Percentiles rank a stretch among this genome's conserved stretches.
Conservation (phyloP, 2,329 filamentous ascomycete species). For the Zasmidium cellare region DNA sequence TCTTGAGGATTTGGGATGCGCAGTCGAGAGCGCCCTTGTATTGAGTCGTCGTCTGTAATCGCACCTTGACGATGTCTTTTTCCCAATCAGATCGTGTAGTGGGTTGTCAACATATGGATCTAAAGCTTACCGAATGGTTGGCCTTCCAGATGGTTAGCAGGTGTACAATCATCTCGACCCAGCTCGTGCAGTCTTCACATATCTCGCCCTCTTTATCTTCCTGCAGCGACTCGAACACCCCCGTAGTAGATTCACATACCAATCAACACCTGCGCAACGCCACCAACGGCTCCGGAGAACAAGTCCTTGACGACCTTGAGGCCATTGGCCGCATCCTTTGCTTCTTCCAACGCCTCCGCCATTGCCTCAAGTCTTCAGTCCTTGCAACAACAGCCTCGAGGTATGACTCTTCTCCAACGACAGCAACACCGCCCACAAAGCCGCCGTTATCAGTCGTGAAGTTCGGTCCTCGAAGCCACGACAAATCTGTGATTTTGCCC, state of each 20-base stretch:
- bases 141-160: slow-evolving; percentile 41
- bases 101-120: not conserved
- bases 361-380: slow-evolving; percentile 13
- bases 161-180: slow-evolving; percentile 1
- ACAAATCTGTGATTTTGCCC: too few species aligned
- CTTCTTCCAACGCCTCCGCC: slow-evolving; percentile 41
- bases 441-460: not conserved
- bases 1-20: slow-evolving; percentile 78
- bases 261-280: slow-evolving; percentile 88
- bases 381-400: not conserved
- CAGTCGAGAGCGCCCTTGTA: slow-evolving; percentile 80
- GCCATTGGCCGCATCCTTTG: slow-evolving; percentile 40
- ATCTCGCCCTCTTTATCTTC: not conserved
- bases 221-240: not conserved
- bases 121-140: slow-evolving; percentile 62
- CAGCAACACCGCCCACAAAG: not conserved
- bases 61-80: slow-evolving; percentile 92
- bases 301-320: slow-evolving; percentile 76
- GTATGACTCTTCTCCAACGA: not conserved
- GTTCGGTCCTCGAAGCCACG: not conserved
- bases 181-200: not conserved
- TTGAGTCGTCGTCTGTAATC: slow-evolving; percentile 82
- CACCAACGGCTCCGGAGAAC: slow-evolving; percentile 84
- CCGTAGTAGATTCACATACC: slow-evolving; percentile 59
- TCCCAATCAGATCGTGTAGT: not conserved